These are phyloP conservation scores for Apodospora peruviana DNA, from an alignment of 495 filamentous ascomycete genomes.

Conservation along the genomic window DNA sequence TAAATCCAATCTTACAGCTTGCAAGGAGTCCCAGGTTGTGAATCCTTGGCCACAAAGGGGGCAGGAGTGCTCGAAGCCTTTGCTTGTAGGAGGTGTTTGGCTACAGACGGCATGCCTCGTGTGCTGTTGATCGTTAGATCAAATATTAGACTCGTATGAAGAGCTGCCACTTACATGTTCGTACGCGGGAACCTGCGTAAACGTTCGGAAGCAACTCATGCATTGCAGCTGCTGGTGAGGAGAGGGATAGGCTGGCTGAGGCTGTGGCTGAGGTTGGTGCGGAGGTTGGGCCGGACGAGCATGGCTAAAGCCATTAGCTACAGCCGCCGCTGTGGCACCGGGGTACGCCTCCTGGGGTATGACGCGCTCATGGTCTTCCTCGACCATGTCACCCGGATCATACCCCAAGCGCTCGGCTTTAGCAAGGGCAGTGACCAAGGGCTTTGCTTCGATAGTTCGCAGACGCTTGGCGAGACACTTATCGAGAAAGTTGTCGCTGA, in stretches of 20 bases:
- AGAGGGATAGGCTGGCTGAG: background rate
- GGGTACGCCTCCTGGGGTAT: constrained; percentile 23
- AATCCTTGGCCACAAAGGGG: constrained; percentile 37
- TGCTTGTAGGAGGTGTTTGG: constrained; percentile 17
- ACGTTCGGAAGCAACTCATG: constrained; percentile 34
- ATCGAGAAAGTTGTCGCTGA: constrained; percentile 43
- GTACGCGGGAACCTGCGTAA: constrained; percentile 23
- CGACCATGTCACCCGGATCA: constrained; percentile 34
- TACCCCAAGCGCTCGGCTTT: constrained; percentile 47
- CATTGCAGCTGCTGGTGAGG: constrained; percentile 23
- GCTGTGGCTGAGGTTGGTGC: constrained; percentile 1
- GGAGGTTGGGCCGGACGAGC: constrained; percentile 3
- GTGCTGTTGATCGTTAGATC: no score
- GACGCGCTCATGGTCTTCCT: constrained; percentile 31
- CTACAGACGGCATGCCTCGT: constrained; percentile 32
- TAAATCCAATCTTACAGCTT: constrained; percentile 25
- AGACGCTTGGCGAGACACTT: constrained; percentile 39
- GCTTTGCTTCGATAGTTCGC: constrained; percentile 40
- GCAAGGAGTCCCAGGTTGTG: constrained; percentile 21
- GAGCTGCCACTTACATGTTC: constrained; percentile 33
- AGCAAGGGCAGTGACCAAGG: constrained; percentile 44
- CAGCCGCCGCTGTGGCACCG: constrained; percentile 7
- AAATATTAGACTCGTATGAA: no score
- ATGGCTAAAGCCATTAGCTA: constrained; percentile 2
- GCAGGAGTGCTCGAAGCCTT: constrained; percentile 30